Evolutionary conservation across 2,329 filamentous ascomycete genomes (phyloP).

Genomic region (Claviceps humidiphila): DNA sequence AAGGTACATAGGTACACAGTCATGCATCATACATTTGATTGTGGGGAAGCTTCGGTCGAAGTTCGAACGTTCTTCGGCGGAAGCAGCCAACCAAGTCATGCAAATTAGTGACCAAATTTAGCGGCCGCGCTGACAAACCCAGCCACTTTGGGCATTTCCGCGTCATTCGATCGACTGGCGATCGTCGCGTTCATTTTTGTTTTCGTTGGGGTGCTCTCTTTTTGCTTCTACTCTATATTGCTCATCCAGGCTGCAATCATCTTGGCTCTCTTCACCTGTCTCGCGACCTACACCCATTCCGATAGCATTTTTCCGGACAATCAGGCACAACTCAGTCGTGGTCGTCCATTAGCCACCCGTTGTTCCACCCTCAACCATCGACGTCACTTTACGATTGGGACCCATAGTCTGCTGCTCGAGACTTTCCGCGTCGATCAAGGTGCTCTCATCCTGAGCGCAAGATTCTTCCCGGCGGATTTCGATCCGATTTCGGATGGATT

Average conservation of each 20-base stretch:
- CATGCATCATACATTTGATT: not conserved
- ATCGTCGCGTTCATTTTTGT: not conserved
- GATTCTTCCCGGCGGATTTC: constrained; percentile 8
- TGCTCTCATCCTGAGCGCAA: not conserved
- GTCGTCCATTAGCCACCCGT: not conserved
- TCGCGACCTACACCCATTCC: not conserved
- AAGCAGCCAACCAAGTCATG: not conserved
- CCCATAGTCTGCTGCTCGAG: not conserved
- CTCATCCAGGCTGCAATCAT: not conserved
- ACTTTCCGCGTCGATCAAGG: not conserved
- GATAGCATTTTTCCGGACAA: not conserved
- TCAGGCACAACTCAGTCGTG: not conserved
- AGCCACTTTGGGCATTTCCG: not conserved
- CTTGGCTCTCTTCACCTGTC: not conserved
- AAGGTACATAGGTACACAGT: too few relatives aligned
- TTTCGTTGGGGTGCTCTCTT: not conserved
- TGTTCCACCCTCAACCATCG: not conserved
- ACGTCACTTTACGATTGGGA: constrained; percentile 3
- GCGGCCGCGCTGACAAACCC: constrained; percentile 7
- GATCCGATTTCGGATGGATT: constrained; percentile 3
- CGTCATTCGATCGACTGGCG: not conserved
- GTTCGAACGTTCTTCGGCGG: not conserved
- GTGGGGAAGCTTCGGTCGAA: not conserved
- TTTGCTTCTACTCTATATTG: not conserved
- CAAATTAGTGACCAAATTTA: constrained; percentile 1